A percentile compares a stretch with the other conserved stretches of the same genome.
Conservation (phyloP, 768 basidiomycete genomes). For the Boletus edulis region DNA sequence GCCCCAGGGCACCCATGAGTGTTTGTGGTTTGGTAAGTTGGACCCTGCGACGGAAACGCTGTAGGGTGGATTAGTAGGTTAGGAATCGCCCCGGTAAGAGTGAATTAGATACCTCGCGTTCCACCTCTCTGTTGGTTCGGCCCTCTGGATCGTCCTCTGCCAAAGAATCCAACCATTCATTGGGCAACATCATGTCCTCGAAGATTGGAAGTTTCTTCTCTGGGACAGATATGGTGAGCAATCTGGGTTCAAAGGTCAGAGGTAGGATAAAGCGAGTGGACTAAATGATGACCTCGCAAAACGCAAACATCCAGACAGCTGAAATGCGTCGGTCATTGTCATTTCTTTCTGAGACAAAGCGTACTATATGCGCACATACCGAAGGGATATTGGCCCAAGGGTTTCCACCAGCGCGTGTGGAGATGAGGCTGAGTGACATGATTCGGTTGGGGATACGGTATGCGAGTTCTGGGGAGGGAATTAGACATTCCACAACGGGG, state of each 20-base stretch:
- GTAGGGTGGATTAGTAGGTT: not conserved
- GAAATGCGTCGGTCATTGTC: not conserved
- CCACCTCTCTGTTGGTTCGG: conserved; percentile 63
- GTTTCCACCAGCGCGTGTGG: conserved; percentile 66
- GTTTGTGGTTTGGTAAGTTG: conserved; percentile 55
- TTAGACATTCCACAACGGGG: not conserved
- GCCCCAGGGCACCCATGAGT: conserved; percentile 62
- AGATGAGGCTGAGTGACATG: conserved; percentile 60
- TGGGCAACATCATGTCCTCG: conserved; percentile 58
- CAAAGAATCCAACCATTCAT: conserved; percentile 55
- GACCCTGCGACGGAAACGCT: conserved; percentile 49
- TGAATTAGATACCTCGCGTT: conserved; percentile 44
- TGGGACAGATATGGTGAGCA: conserved; percentile 37
- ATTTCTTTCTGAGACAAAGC: not conserved
- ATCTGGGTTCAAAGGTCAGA: conserved; percentile 30
- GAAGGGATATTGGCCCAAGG: conserved; percentile 62
- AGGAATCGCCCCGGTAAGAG: not conserved
- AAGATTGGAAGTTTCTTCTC: conserved; percentile 48
- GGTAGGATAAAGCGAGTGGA: not conserved
- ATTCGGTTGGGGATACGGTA: conserved; percentile 64
- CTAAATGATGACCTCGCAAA: conserved; percentile 32
- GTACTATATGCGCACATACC: conserved; percentile 36
- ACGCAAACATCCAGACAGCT: conserved; percentile 41
- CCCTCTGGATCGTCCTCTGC: conserved; percentile 53
- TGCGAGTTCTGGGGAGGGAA: conserved; percentile 54